Evolutionary conservation across 2,329 filamentous ascomycete genomes (phyloP).

Genomic region (Penicillium thymicola): DNA sequence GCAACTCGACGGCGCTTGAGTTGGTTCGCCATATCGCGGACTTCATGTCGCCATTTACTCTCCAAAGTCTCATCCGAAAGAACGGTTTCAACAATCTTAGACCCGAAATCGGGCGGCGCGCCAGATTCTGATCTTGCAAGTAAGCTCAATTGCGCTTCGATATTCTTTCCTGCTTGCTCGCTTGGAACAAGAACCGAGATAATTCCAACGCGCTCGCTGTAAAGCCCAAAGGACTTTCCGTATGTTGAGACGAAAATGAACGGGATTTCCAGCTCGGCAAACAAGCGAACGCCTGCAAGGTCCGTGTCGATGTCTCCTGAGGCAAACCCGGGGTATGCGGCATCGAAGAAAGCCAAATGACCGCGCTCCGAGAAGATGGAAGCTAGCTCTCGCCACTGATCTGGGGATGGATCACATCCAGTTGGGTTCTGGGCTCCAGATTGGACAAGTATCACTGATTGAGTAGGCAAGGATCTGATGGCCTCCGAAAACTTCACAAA

Average conservation of each 20-base stretch:
- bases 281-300: slow-evolving; percentile 9
- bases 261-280: slow-evolving; percentile 11
- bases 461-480: slow-evolving; percentile 6
- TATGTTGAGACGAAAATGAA: slow-evolving; percentile 13
- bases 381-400: slow-evolving; percentile 12
- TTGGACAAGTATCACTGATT: slow-evolving; percentile 15
- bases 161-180: slow-evolving; percentile 4
- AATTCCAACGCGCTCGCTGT: slow-evolving; percentile 16
- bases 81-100: slow-evolving; percentile 11
- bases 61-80: slow-evolving; percentile 5
- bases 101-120: slow-evolving; percentile 13
- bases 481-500: slow-evolving; percentile 4
- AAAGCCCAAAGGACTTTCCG: slow-evolving; percentile 15
- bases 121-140: slow-evolving; percentile 10
- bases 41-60: slow-evolving; percentile 12
- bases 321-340: slow-evolving; percentile 15
- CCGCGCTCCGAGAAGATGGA: slow-evolving; percentile 8
- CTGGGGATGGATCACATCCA: slow-evolving; percentile 12
- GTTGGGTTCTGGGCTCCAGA: slow-evolving; percentile 17
- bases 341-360: slow-evolving; percentile 17
- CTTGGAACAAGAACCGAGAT: slow-evolving; percentile 8
- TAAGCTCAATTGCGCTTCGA: slow-evolving; percentile 7
- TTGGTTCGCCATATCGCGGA: slow-evolving; percentile 9
- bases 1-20: slow-evolving; percentile 5
- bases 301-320: slow-evolving; percentile 14